Percentiles rank a stretch among this genome's conserved stretches.
Evolutionary conservation across 2,329 filamentous ascomycete genomes (phyloP).

Genomic region (Catunica adiposa): DNA sequence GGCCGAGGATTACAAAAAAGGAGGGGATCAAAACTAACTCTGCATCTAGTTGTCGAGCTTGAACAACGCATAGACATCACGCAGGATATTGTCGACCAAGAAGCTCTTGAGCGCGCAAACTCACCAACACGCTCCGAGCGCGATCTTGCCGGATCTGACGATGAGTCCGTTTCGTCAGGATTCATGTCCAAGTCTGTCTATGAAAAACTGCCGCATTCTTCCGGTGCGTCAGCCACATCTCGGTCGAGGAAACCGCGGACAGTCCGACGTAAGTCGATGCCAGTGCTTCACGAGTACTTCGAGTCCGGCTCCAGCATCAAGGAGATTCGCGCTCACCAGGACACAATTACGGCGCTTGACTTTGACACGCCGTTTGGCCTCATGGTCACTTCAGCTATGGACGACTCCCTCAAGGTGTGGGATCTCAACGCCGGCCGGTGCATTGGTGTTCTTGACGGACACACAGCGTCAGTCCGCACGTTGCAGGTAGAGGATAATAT

Average conservation of each 20-base stretch:
- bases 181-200: slow-evolving; percentile 99
- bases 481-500: slow-evolving; percentile 93
- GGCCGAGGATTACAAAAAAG: background rate
- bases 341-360: slow-evolving; percentile 76
- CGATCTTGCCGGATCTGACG: slow-evolving; percentile 34
- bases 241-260: slow-evolving; percentile 37
- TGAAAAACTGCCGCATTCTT: slow-evolving; percentile 57
- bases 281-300: slow-evolving; percentile 88
- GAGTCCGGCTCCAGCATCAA: slow-evolving; percentile 76
- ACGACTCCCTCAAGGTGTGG: slow-evolving; percentile 92
- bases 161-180: slow-evolving; percentile 22
- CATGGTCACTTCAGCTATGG: slow-evolving; percentile 78
- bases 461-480: slow-evolving; percentile 82
- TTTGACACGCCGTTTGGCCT: slow-evolving; percentile 97
- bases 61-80: slow-evolving; percentile 46
- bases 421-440: slow-evolving; percentile 87
- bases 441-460: slow-evolving; percentile 80
- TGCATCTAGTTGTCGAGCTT: slow-evolving; percentile 39
- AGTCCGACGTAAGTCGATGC: slow-evolving; percentile 67
- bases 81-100: slow-evolving; percentile 41
- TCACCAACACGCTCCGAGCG: slow-evolving; percentile 35
- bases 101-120: slow-evolving; percentile 37
- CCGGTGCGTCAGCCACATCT: slow-evolving; percentile 31
- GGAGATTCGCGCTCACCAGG: slow-evolving; percentile 75
- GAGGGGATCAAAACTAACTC: slow-evolving; percentile 5